phyloP scores from a whole-genome alignment of 163 green algal genomes.

The Scenedesmus sp. region DNA sequence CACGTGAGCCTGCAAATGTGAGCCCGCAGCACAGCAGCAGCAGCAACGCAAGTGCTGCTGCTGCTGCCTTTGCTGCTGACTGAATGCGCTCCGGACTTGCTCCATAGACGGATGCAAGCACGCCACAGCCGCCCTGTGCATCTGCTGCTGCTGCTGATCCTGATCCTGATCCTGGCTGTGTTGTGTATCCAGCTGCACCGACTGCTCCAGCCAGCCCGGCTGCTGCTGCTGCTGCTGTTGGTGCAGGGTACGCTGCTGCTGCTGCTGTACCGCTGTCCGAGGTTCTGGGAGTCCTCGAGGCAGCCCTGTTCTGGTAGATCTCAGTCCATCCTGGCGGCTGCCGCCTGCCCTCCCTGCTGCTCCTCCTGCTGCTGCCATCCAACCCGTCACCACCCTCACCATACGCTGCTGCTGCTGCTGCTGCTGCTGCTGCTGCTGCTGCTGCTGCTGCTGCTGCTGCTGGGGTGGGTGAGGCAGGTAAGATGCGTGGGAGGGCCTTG shows the following conservation, averaged over 20 bases:
- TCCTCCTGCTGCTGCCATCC: neutral
- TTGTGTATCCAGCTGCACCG: neutral
- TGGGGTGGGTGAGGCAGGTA: neutral
- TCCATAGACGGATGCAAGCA: neutral
- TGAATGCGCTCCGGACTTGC: neutral
- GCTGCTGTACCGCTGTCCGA: neutral
- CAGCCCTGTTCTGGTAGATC: neutral
- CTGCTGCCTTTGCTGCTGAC: neutral
- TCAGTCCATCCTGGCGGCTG: neutral
- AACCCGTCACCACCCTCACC: neutral
- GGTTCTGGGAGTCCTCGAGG: neutral
- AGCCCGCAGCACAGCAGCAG: neutral
- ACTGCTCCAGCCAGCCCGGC: neutral
- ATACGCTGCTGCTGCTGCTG: neutral
- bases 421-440: neutral
- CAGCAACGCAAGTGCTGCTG: neutral
- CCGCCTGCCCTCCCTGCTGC: neutral
- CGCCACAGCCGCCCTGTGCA: neutral
- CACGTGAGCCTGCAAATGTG: neutral
- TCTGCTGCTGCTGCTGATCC: neutral
- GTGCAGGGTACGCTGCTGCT: neutral
- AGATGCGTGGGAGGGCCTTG: neutral
- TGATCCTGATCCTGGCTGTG: neutral
- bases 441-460: neutral
- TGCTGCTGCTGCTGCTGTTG: neutral